Conservation (phyloP, 2,329 filamentous ascomycete genomes). For the Penicillium palitans region DNA sequence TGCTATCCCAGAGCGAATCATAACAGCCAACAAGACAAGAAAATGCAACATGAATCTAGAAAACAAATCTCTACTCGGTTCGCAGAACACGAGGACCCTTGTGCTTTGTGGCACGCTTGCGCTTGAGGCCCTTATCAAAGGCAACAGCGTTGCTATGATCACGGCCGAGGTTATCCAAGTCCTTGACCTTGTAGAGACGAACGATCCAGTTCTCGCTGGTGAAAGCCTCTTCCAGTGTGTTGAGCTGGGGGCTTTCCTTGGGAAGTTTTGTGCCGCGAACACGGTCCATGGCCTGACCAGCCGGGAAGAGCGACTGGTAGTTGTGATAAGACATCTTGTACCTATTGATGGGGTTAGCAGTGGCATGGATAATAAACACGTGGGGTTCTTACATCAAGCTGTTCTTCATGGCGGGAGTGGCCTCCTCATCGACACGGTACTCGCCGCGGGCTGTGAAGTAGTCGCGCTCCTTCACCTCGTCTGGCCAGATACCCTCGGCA, state of each 20-base stretch:
- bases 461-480: slow-evolving; percentile 94
- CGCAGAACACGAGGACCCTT: slow-evolving; percentile 47
- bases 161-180: slow-evolving; percentile 91
- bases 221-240: slow-evolving; percentile 92
- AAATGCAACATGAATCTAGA: slow-evolving; percentile 13
- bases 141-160: slow-evolving; percentile 69
- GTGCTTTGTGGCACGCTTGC: slow-evolving; percentile 49
- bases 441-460: slow-evolving; percentile 94
- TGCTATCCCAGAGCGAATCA: slow-evolving; percentile 14
- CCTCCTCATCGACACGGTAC: slow-evolving; percentile 89
- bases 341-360: slow-evolving; percentile 55
- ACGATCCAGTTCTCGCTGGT: slow-evolving; percentile 99
- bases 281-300: slow-evolving; percentile 84
- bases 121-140: slow-evolving; percentile 55
- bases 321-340: slow-evolving; percentile 99
- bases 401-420: slow-evolving; percentile 97
- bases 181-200: slow-evolving; percentile 99
- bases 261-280: slow-evolving; percentile 81
- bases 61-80: slow-evolving; percentile 38
- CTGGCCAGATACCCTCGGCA: slow-evolving; percentile 99
- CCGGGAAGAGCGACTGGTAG: slow-evolving; percentile 86
- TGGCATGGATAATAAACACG: not conserved
- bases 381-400: slow-evolving; percentile 80
- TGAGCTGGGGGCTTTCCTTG: slow-evolving; percentile 79
- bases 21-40: slow-evolving; percentile 11